Evolutionary conservation across 208 protist genomes (phyloP), one percentile per base, ranked within the genome.

Genomic region (Leishmania turanica): DNA sequence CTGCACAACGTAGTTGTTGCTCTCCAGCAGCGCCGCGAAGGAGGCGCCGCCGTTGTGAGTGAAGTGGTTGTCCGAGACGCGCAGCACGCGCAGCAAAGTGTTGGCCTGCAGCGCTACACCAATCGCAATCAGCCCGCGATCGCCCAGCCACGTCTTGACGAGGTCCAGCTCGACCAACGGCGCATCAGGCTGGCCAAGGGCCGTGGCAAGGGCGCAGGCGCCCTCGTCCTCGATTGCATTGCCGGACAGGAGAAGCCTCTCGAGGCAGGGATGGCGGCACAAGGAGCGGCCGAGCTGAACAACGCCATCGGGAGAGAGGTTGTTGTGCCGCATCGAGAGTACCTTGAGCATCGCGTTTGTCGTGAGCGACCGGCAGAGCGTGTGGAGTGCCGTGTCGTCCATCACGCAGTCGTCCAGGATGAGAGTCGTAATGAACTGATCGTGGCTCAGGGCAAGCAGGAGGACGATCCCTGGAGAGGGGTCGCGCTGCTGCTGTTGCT

Each of bases 41-140:
- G 93, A 84, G 54, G 92, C 84, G 17, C 89, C 89, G 78, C 88
- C 88, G 56, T 93, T 77, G 58, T 94, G 82, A 27, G 92, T 95
- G 83, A 98, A 94, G 88, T 97, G 93, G 82, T 98, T 98, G 73
- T 93, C 85, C 5, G 70, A 86, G 75, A 97, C 88, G 62, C 89
- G 77, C 17, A 98, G 88, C 79, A 84, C 85, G 31, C 88, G 88
- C 60, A 98, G 78, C 17, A 88, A 88, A 40, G 75, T 83, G 74
- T 97, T 98, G 24, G 76, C 84, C 56, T 87, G 90, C 71, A 98
- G 88, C 6, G 95, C 92, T 21, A 95, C 91, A 45, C 94, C 95
- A n/a, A 98, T 84, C 4, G 95, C 95, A 37, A 98, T 88, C 27
- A 94, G 75, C 62, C 93, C 94, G 62, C 91, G 90, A 80, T 98